Conservation (phyloP, 768 basidiomycete genomes). For the Mycena floridula region DNA sequence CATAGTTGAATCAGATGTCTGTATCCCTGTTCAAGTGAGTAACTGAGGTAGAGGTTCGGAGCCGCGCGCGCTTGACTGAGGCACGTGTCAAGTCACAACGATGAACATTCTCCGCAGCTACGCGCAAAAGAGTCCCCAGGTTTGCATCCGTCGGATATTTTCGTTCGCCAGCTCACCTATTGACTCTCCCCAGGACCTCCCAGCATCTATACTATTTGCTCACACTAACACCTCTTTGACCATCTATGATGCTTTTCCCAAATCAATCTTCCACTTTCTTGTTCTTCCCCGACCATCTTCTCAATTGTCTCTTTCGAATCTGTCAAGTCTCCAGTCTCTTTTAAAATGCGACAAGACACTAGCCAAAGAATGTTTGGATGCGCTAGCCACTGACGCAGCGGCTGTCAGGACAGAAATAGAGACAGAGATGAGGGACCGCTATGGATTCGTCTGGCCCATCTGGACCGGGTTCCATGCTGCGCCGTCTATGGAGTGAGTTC, state of each 20-base stretch:
- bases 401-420: conserved; percentile 55
- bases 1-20: too few species aligned
- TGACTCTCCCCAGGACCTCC: conserved; percentile 46
- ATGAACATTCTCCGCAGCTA: conserved; percentile 58
- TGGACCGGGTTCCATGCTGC: conserved; percentile 82
- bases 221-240: conserved; percentile 51
- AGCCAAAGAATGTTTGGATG: conserved; percentile 48
- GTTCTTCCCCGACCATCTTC: conserved; percentile 59
- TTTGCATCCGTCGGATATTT: too few species aligned
- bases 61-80: too few species aligned
- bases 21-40: too few species aligned
- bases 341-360: conserved; percentile 44
- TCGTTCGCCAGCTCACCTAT: too few species aligned
- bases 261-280: conserved; percentile 85
- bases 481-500: conserved; percentile 79
- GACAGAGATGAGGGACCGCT: conserved; percentile 73
- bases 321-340: conserved; percentile 52
- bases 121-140: too few species aligned
- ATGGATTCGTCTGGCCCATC: conserved; percentile 71
- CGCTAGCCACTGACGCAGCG: conserved; percentile 51
- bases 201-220: conserved; percentile 54
- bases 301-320: conserved; percentile 23
- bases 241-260: conserved; percentile 73
- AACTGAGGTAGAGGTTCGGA: too few species aligned
- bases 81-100: too few species aligned